These are phyloP conservation scores for Triglochin maritima DNA, from an alignment of 106 monocot species.

Conservation along the genomic window DNA sequence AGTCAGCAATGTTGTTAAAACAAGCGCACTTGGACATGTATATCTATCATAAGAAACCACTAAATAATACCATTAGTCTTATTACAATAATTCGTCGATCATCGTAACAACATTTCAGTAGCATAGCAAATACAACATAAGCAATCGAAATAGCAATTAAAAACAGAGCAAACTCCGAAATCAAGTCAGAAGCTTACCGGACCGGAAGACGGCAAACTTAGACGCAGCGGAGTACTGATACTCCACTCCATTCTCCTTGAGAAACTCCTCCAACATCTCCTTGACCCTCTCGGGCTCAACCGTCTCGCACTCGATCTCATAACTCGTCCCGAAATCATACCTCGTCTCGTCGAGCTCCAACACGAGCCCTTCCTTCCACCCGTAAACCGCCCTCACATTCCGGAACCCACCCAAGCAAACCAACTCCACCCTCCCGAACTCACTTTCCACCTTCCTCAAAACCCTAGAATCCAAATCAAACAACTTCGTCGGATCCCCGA, in stretches of 20 bases:
- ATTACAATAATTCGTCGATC: no score
- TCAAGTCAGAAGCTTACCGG: constrained; percentile 71
- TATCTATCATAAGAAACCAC: no score
- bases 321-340: constrained; percentile 77
- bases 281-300: constrained; percentile 64
- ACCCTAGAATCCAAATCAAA: constrained; percentile 25
- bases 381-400: constrained; percentile 82
- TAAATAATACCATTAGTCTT: no score
- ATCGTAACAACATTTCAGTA: no score
- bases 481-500: constrained; percentile 40
- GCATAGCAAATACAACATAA: no score
- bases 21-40: no score
- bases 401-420: constrained; percentile 79
- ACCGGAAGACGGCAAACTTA: constrained; percentile 73
- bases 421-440: constrained; percentile 31
- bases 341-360: constrained; percentile 92
- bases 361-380: constrained; percentile 57
- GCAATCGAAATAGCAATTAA: no score
- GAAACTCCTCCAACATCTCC: constrained; percentile 57
- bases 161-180: not conserved
- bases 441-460: constrained; percentile 37
- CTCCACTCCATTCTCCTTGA: constrained; percentile 44
- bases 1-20: no score
- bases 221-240: constrained; percentile 53
- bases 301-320: constrained; percentile 94